Evolutionary conservation across 177 flowering plant genomes (phyloP), one percentile per base, ranked within the genome.

Genomic region (Vitis hybrid): DNA sequence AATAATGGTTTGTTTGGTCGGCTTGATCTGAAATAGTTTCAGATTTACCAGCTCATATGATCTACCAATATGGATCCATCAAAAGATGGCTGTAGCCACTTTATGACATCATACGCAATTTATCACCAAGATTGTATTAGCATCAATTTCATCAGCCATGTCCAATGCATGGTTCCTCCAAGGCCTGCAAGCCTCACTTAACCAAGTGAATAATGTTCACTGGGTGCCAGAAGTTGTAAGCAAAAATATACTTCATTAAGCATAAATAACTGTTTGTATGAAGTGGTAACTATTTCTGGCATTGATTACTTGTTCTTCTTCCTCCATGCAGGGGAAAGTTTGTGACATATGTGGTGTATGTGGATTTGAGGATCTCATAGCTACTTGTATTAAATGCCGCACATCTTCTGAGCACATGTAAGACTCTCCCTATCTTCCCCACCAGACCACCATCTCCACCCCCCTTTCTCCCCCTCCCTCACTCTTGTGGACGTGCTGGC

Each of bases 301-400:
- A 4, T 12, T 51, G n/a, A 32, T 64, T 1, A 50, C 56, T 21
- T 16, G 15, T 21, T 50, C 1, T 14, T 19, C 19, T 64, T 50
- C 35, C 56, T 14, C 6, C 56, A 6, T 70, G 72, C 75, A 75
- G 78, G 69, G 14, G 2, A 52, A 69, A 56, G 70, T 54, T 7
- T 82, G 85, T 71, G 72, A 80, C 6, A 52, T 77, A 16, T 82
- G 85, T 74, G 85, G 82, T 60, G 24, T 50, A 63, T 16, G 69
- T 52, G 81, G 77, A 9, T 59, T 14, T 63, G 54, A 2, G 12
- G 65, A 68, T 5, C 13, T 65, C 11, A 9, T 76, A n/a, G 54
- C 59, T 30, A 65, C 78, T 56, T 83, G 86, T 74, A 48, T 18
- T 14, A 15, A 13, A 16, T 81, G 84, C 66, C 35, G 63, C 12